phyloP scores from a whole-genome alignment of 2,329 filamentous ascomycete genomes.

The Fusarium siculi region DNA sequence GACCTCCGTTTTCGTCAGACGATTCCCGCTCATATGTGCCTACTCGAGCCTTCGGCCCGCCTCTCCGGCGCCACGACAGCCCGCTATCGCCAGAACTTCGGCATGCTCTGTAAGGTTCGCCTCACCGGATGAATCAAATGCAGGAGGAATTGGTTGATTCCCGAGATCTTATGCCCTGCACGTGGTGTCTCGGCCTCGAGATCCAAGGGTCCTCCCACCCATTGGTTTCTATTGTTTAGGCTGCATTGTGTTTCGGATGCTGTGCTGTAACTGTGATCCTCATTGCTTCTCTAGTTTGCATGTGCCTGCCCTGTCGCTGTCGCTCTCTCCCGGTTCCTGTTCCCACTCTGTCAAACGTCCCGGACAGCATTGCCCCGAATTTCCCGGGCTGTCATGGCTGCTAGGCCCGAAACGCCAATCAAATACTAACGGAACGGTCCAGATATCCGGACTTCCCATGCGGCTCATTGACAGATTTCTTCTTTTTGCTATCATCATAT shows the following conservation, averaged over 20 bases:
- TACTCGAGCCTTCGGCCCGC: slow-evolving; percentile 48
- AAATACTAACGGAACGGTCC: neutral
- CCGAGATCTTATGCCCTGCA: slow-evolving; percentile 25
- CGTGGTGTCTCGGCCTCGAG: slow-evolving; percentile 27
- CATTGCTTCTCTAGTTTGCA: neutral
- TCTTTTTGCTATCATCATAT: slow-evolving; percentile 1
- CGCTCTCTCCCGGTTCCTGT: slow-evolving; percentile 1
- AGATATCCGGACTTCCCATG: slow-evolving; percentile 2
- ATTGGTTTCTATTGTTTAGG: neutral
- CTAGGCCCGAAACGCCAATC: slow-evolving; percentile 39
- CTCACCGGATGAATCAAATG: slow-evolving; percentile 21
- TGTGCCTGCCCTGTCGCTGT: neutral
- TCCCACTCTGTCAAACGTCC: slow-evolving; percentile 22
- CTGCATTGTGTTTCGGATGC: slow-evolving; percentile 19
- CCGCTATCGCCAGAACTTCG: slow-evolving; percentile 45
- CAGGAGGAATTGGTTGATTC: slow-evolving; percentile 11
- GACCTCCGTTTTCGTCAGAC: slow-evolving; percentile 37
- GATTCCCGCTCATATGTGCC: slow-evolving; percentile 38
- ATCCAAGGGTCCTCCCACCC: slow-evolving; percentile 14
- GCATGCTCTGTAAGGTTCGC: slow-evolving; percentile 6
- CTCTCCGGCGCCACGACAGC: slow-evolving; percentile 47
- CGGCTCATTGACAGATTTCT: neutral
- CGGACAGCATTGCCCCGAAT: slow-evolving; percentile 31
- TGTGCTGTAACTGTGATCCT: slow-evolving; percentile 11
- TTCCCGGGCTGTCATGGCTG: slow-evolving; percentile 26